phyloP scores from a whole-genome alignment of 75 land plant genomes.

The Isoetes taiwanensis region DNA sequence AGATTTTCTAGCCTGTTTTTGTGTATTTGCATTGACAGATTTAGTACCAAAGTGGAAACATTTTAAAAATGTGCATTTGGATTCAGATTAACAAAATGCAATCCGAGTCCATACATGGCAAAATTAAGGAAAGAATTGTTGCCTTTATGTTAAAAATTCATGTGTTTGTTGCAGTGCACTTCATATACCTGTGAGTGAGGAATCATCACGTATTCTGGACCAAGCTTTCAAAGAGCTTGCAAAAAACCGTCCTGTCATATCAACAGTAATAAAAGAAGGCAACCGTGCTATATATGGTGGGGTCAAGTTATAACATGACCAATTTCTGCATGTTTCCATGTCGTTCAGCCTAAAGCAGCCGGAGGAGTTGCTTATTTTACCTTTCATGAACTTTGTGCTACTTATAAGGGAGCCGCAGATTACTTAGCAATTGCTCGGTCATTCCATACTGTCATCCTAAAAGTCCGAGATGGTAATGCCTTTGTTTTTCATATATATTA shows the following conservation, averaged over 20 bases:
- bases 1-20: too few species aligned
- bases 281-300: conserved; percentile 18
- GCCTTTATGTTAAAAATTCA: too few species aligned
- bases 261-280: conserved; percentile 20
- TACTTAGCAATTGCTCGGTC: conserved; percentile 29
- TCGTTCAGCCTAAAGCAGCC: conserved; percentile 28
- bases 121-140: too few species aligned
- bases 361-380: conserved; percentile 26
- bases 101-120: too few species aligned
- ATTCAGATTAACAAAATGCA: too few species aligned
- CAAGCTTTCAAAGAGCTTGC: conserved; percentile 16
- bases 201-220: conserved; percentile 7
- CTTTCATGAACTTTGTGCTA: conserved; percentile 27
- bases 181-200: conserved; percentile 18
- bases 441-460: conserved; percentile 22
- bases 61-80: too few species aligned
- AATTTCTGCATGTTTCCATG: too few species aligned
- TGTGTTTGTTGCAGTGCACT: conserved; percentile 21
- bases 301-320: too few species aligned
- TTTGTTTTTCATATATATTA: too few species aligned
- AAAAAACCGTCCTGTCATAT: conserved; percentile 11
- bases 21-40: too few species aligned
- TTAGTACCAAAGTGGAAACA: too few species aligned
- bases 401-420: conserved; percentile 27
- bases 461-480: conserved; percentile 24